These are phyloP conservation scores for Aspergillus eucalypticola DNA, from an alignment of 2,329 filamentous ascomycete species.

Conservation along the genomic window DNA sequence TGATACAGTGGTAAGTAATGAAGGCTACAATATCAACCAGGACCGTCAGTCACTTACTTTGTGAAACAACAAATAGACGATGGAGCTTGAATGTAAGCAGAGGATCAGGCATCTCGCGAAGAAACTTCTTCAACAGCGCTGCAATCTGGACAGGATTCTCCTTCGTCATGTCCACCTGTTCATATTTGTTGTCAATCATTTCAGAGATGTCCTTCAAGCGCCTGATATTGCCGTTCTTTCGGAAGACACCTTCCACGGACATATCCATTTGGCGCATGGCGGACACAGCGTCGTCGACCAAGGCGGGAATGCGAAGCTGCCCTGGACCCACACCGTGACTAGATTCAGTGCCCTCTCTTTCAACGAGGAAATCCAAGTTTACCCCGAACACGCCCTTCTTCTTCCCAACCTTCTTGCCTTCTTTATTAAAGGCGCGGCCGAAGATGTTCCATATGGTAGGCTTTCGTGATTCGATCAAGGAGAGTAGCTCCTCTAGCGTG, in stretches of 20 bases:
- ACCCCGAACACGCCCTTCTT: slow-evolving; percentile 96
- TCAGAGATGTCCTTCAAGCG: slow-evolving; percentile 84
- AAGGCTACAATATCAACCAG: not conserved
- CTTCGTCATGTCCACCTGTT: slow-evolving; percentile 79
- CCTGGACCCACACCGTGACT: slow-evolving; percentile 94
- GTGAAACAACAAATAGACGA: slow-evolving; percentile 82
- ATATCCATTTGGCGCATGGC: slow-evolving; percentile 99
- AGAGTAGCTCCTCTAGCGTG: slow-evolving; percentile 86
- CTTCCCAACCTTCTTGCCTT: slow-evolving; percentile 68
- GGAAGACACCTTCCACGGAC: slow-evolving; percentile 96
- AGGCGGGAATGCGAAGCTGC: slow-evolving; percentile 82
- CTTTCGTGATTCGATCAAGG: slow-evolving; percentile 89
- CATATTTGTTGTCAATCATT: slow-evolving; percentile 80
- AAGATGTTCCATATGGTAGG: slow-evolving; percentile 98
- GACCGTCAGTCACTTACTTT: slow-evolving; percentile 57
- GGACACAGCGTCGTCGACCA: slow-evolving; percentile 90
- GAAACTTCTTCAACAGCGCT: slow-evolving; percentile 89
- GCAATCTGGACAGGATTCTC: slow-evolving; percentile 93
- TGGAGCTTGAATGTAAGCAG: slow-evolving; percentile 95
- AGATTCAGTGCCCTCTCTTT: slow-evolving; percentile 94
- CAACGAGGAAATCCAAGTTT: slow-evolving; percentile 81
- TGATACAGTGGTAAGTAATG: slow-evolving; percentile 5
- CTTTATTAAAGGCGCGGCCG: slow-evolving; percentile 91
- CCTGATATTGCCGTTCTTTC: slow-evolving; percentile 98
- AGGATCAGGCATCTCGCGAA: slow-evolving; percentile 91